Base-by-base conservation (phyloP, 2,329 filamentous ascomycete genomes). In the Penicillium griseofulvum region DNA sequence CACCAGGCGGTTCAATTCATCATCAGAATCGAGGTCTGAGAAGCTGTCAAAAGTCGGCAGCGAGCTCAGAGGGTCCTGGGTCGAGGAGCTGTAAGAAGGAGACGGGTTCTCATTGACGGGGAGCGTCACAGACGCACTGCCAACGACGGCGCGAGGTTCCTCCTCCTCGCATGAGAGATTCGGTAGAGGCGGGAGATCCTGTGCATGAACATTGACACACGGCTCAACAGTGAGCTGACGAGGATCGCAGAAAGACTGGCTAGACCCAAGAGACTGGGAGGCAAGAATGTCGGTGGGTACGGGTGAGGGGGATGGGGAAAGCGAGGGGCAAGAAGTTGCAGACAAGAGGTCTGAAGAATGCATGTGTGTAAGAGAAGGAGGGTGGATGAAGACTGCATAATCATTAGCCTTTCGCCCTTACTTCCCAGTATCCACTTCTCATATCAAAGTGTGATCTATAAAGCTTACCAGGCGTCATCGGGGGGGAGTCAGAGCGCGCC, bases 11-110 rank as follows among this genome's bases (percentile, higher is more conserved):
- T 85, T 87, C 66, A 95, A 91, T 71, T 94, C 90, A 81, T 95
- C 90, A 67, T 96, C 92, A 0, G 89, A 91, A 72, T 96, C 92
- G 54, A 96, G 82, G 67, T 96, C 91, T 24, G 92, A 94, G 63
- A 95, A 85, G 62, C 91, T 89, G 73, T 95, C 90, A 65, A 96
- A 95, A 9, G 82, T 80, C 26, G 89, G 87, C 29, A 94, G 81
- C 24, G 83, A 83, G 76, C 82, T 75, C 59, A 81, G 78, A 54
- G 76, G 73, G 62, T 82, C 78, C 64, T 80, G 75, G 53, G 68
- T 70, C 39, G 74, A 71, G 63, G 64, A 76, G 69, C 66, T 75
- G 69, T 74, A 74, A 16, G 69, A 67, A 10, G 72, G 66, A 36
- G 73, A 66, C 7, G 68, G 66, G 60, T 70, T 74, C 60, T 73